A percentile compares a stretch with the other conserved stretches of the same genome.
Evolutionary conservation across 805 yeast genomes (phyloP).

Genomic region (Millerozyma acaciae): DNA sequence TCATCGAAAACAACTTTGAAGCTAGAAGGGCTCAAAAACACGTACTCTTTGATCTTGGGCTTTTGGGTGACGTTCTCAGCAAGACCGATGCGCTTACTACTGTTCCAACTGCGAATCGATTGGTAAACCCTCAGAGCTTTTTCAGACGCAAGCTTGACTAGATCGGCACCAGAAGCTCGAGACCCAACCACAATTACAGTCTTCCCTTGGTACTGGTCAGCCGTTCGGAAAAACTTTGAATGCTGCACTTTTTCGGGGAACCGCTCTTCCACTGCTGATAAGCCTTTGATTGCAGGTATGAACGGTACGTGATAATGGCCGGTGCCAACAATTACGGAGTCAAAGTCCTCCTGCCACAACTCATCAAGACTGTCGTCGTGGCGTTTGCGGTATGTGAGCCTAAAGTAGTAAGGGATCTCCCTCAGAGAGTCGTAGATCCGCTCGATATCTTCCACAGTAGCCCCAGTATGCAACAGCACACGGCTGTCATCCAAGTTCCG

Average conservation of each 20-base stretch:
- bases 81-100: neutral
- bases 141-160: constrained; percentile 13
- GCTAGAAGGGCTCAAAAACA: constrained; percentile 9
- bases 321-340: constrained; percentile 41
- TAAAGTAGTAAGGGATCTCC: constrained; percentile 13
- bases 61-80: constrained; percentile 2
- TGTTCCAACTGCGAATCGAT: neutral
- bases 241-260: constrained; percentile 34
- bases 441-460: constrained; percentile 23
- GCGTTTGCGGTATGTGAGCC: constrained; percentile 17
- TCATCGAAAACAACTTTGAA: constrained; percentile 18
- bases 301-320: constrained; percentile 49
- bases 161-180: constrained; percentile 72
- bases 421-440: constrained; percentile 9
- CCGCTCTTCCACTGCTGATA: constrained; percentile 27
- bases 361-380: constrained; percentile 19
- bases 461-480: constrained; percentile 15
- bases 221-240: constrained; percentile 40
- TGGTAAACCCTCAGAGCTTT: neutral
- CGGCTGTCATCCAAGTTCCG: constrained; percentile 18
- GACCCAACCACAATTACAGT: constrained; percentile 38
- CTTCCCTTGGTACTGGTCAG: constrained; percentile 28
- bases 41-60: constrained; percentile 4
- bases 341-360: constrained; percentile 30
- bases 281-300: constrained; percentile 42